Evolutionary conservation across 2,329 filamentous ascomycete genomes (phyloP), one percentile per base, ranked within the genome.

Genomic region (Thelonectria discophora): DNA sequence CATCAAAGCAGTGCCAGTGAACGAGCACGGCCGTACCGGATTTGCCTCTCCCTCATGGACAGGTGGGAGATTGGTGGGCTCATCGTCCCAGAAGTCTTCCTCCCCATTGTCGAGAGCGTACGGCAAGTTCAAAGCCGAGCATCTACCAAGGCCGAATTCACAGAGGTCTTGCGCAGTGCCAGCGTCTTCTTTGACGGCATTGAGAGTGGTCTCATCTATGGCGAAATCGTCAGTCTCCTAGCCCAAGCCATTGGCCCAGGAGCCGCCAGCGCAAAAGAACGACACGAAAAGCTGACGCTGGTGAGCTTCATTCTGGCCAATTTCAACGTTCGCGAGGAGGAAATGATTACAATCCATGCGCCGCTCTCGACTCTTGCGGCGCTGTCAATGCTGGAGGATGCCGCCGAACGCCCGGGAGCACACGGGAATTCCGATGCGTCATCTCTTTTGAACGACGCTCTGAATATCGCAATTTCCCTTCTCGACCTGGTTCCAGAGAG

Each of bases 101-200:
- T 97, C 13, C 91, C 94, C 3, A 89, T 94, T 24, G 86, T 99
- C 69, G 85, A 89, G 73, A 96, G 90, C 69, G 89, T 97, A 39
- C 88, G 90, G 66, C 80, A 83, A 47, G 98, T 93, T 78, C 89
- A 93, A 75, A 79, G 81, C 24, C 81, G 81, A 53, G 87, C 90
- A 11, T 77, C 84, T 1, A 84, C 84, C n/a, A 90, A 90, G 71
- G 78, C 85, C 7, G 88, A 94, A 60, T 93, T 95, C 63, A 84
- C 88, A 13, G 95, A 99, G 75, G 93, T 98, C 3, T 84, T 98
- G 67, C 88, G 92, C 68, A 98, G 94, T 74, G 95, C 94, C 5
- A 97, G 91, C 73, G 90, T 95, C 42, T 99, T 99, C 78, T 99
- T 99, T 69, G 95, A 99, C 73, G 94, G 94, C 5, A 94, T 98